Base-by-base conservation (phyloP, 805 yeast genomes). In the Suhomyces kilbournensis region DNA sequence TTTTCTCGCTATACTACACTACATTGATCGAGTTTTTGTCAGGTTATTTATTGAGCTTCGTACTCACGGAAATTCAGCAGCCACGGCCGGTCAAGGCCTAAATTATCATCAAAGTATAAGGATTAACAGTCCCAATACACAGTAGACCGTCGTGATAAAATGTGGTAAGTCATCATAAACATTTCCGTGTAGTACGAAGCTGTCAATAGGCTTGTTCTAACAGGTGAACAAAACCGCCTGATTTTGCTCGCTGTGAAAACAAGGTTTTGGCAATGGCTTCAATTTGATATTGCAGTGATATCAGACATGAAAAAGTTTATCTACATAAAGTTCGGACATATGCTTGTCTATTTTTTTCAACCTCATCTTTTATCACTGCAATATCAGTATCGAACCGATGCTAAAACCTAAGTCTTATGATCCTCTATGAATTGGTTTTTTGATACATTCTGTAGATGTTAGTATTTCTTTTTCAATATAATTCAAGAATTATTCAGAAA, bases 331-430 rank as follows among this genome's bases (percentile, higher is more conserved):
- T 71, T 91, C 96, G 85, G 97, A 91, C 96, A 92, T 92, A 92
- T 92, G 97, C 97, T 92, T 92, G 97, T 92, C 97, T 71, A 69
- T 74, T 77, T 32, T 77, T 82, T 82, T 80, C 81, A 77, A 81
- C 81, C 79, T 88, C 94, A 84, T 86, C 84, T 68, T 71, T 70
- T 85, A 81, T 66, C 67, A 60, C 28, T 43, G 51, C 19, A 45
- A 28, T 42, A 30, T 49, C 47, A 47, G 50, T 32, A 53, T 53
- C 55, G 53, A 53, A 53, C 53, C 39, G 28, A 46, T 53, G 55
- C 55, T 48, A 53, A 53, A 53, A 49, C 52, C 55, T 39, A n/a
- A 15, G 17, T 46, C 42, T 17, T 39, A 7, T 25, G 34, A 39
- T 8, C 32, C 34, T 30, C 25, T 22, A 22, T 22, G 25, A 22